Percentiles rank a stretch among this genome's conserved stretches.
Evolutionary conservation across 495 filamentous ascomycete genomes (phyloP).

Genomic region (Neurospora sublineolata): DNA sequence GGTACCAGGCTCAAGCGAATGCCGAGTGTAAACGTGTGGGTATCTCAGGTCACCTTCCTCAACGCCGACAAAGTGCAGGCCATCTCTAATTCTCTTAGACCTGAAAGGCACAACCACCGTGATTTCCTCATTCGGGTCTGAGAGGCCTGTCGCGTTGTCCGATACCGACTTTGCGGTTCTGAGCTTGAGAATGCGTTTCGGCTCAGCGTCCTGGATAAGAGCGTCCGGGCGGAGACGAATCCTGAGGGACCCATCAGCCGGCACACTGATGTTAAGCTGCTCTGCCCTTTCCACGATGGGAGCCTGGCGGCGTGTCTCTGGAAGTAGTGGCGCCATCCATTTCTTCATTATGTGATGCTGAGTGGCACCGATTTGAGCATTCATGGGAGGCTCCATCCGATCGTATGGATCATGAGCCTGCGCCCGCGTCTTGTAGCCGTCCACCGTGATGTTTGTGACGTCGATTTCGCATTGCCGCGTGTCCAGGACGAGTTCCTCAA

Average conservation of each 20-base stretch:
- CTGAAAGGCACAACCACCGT: conserved; percentile 59
- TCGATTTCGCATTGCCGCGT: conserved; percentile 76
- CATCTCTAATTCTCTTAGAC: conserved; percentile 64
- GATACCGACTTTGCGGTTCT: conserved; percentile 22
- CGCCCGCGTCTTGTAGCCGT: conserved; percentile 51
- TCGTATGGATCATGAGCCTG: conserved; percentile 67
- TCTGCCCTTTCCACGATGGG: conserved; percentile 26
- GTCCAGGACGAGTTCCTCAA: conserved; percentile 64
- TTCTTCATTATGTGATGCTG: conserved; percentile 65
- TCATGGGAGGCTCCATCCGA: conserved; percentile 47
- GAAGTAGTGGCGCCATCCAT: conserved; percentile 51
- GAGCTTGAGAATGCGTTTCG: conserved; percentile 19
- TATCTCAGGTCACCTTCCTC: conserved; percentile 67
- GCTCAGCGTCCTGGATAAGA: conserved; percentile 20
- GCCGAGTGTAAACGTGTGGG: conserved; percentile 83
- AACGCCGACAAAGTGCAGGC: conserved; percentile 80
- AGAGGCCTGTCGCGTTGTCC: conserved; percentile 15
- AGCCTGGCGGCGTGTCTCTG: conserved; percentile 35
- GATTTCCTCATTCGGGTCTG: conserved; percentile 22
- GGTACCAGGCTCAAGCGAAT: conserved; percentile 61
- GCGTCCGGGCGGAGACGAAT: conserved; percentile 28
- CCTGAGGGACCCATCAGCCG: conserved; percentile 30
- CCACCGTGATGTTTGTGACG: conserved; percentile 49
- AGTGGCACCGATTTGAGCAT: conserved; percentile 44
- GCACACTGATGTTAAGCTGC: conserved; percentile 27